phyloP scores from a whole-genome alignment of 2,329 filamentous ascomycete genomes.

The Aspergillus nomiae region DNA sequence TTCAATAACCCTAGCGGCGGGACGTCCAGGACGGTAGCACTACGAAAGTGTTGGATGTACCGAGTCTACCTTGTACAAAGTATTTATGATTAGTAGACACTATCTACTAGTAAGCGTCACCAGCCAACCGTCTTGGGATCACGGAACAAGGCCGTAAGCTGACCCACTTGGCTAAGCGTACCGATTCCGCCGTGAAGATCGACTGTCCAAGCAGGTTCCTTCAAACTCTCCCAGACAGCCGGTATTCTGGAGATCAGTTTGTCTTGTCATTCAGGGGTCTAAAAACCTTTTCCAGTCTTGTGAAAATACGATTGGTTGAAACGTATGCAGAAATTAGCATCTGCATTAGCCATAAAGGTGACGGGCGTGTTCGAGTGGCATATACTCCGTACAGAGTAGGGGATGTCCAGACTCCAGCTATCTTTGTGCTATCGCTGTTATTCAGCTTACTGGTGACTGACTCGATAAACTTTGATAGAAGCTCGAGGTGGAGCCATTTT shows the following conservation, averaged over 20 bases:
- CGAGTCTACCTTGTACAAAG: background rate
- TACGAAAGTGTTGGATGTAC: background rate
- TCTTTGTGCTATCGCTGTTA: background rate
- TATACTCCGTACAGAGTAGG: background rate
- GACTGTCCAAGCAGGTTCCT: background rate
- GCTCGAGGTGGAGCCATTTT: background rate
- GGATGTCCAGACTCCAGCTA: background rate
- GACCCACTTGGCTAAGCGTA: background rate
- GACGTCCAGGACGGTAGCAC: background rate
- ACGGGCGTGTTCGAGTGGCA: too few relatives aligned
- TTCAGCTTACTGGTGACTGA: background rate
- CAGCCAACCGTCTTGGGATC: background rate
- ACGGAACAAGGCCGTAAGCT: background rate
- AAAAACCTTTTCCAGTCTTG: background rate
- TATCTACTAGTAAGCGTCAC: background rate
- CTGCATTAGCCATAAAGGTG: background rate
- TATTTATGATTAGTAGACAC: background rate
- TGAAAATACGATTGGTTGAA: background rate
- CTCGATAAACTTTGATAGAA: background rate
- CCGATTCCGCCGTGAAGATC: background rate
- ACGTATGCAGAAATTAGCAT: background rate
- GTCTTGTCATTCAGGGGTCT: background rate
- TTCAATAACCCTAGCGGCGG: background rate
- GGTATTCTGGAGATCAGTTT: background rate
- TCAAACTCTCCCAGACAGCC: background rate